These are phyloP conservation scores for Stephania japonica DNA, from an alignment of 164 flowering plant genomes.

Conservation along the genomic window DNA sequence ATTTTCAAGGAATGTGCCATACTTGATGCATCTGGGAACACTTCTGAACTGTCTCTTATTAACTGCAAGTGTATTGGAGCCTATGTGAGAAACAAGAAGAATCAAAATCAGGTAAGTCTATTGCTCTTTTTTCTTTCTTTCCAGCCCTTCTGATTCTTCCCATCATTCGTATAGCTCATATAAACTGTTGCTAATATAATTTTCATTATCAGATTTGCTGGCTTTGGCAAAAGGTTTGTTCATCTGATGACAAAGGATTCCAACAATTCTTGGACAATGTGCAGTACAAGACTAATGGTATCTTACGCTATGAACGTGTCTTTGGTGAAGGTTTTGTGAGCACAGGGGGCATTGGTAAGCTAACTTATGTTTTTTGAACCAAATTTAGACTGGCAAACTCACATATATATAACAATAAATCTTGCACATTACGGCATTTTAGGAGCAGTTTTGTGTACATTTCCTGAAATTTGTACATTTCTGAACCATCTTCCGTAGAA, in stretches of 20 bases:
- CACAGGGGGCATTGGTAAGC: constrained; percentile 81
- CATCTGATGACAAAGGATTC: constrained; percentile 69
- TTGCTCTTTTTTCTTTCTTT: not conserved
- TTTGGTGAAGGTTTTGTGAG: constrained; percentile 94
- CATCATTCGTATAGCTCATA: constrained; percentile 1
- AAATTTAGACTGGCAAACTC: not conserved
- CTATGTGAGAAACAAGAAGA: constrained; percentile 83
- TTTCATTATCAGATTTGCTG: constrained; percentile 78
- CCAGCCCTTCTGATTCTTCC: not conserved
- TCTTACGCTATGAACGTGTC: constrained; percentile 88
- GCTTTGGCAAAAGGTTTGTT: constrained; percentile 75
- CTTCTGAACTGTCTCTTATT: constrained; percentile 72
- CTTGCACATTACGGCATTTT: not conserved
- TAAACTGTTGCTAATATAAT: not conserved
- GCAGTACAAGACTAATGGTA: constrained; percentile 75
- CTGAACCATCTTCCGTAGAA: too few species aligned
- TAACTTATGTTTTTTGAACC: not conserved
- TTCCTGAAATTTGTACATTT: too few species aligned
- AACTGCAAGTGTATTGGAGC: constrained; percentile 90
- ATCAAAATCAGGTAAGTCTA: constrained; percentile 75
- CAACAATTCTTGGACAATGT: constrained; percentile 88
- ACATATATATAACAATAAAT: not conserved
- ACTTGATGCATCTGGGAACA: constrained; percentile 47
- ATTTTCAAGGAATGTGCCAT: constrained; percentile 67
- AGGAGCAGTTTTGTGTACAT: not conserved